Percentiles rank a stretch among this genome's conserved stretches.
phyloP scores from a whole-genome alignment of 2,329 filamentous ascomycete genomes.

The Sporothrix dimorphospora region DNA sequence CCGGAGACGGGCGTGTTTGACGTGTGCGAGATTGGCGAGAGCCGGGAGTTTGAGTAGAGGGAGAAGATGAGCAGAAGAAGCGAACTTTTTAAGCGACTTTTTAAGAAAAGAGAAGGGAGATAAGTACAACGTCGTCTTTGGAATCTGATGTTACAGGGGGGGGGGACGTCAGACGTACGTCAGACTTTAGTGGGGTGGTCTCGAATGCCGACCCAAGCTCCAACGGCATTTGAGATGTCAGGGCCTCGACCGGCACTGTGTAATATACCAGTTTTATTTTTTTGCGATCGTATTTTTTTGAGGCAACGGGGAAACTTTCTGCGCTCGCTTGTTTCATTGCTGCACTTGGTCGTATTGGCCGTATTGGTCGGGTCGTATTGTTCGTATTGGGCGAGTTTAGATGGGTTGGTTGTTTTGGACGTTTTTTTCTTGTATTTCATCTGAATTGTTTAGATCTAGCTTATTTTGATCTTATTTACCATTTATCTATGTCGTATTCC shows the following conservation, averaged over 20 bases:
- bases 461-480: too few relatives aligned
- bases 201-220: too few relatives aligned
- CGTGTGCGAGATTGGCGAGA: slow-evolving; percentile 82
- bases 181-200: too few relatives aligned
- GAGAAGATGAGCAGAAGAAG: too few relatives aligned
- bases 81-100: too few relatives aligned
- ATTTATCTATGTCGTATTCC: too few relatives aligned
- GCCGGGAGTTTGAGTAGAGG: slow-evolving; percentile 64
- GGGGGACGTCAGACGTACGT: too few relatives aligned
- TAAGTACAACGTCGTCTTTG: not conserved
- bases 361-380: too few relatives aligned
- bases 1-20: slow-evolving; percentile 77
- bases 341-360: too few relatives aligned
- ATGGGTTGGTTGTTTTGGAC: not conserved
- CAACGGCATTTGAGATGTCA: not conserved
- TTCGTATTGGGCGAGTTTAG: too few relatives aligned
- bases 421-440: not conserved
- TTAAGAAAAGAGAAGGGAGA: not conserved
- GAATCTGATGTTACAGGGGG: not conserved
- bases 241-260: not conserved
- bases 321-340: not conserved
- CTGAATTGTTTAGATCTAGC: not conserved
- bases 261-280: slow-evolving; percentile 5
- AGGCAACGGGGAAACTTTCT: not conserved
- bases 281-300: not conserved